phyloP scores from a whole-genome alignment of 352 stramenopile genomes.

The Phytophthora nicotianae region DNA sequence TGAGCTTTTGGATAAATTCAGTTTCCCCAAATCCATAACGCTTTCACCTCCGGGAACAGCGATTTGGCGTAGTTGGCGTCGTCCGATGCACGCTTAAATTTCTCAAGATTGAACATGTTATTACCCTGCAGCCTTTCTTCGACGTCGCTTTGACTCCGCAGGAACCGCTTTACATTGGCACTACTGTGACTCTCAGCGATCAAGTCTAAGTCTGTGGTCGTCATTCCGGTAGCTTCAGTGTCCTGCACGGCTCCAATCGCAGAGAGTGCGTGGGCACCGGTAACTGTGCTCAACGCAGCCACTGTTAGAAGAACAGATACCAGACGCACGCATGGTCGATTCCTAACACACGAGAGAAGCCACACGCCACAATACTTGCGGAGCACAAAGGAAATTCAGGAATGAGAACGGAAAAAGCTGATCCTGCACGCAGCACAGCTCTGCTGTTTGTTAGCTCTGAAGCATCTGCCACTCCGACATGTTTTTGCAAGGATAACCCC shows the following conservation, averaged over 20 bases:
- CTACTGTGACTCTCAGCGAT: neutral
- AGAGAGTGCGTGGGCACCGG: neutral
- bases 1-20: neutral
- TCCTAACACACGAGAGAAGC: neutral
- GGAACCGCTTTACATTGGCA: neutral
- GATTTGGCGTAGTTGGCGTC: constrained; percentile 12
- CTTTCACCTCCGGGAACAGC: constrained; percentile 13
- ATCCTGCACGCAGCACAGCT: no score
- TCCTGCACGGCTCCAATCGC: neutral
- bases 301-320: constrained; percentile 1
- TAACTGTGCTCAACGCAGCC: neutral
- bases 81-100: constrained; percentile 2
- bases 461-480: no score
- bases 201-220: neutral
- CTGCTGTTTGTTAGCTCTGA: no score
- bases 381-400: neutral
- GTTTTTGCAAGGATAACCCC: no score
- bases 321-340: neutral
- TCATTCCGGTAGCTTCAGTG: neutral
- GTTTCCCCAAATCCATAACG: neutral
- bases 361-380: no score
- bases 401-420: neutral
- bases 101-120: constrained; percentile 10
- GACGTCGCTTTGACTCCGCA: neutral
- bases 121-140: constrained; percentile 4